Conservation (phyloP, 805 yeast species). For the Lipomyces chichibuensis region DNA sequence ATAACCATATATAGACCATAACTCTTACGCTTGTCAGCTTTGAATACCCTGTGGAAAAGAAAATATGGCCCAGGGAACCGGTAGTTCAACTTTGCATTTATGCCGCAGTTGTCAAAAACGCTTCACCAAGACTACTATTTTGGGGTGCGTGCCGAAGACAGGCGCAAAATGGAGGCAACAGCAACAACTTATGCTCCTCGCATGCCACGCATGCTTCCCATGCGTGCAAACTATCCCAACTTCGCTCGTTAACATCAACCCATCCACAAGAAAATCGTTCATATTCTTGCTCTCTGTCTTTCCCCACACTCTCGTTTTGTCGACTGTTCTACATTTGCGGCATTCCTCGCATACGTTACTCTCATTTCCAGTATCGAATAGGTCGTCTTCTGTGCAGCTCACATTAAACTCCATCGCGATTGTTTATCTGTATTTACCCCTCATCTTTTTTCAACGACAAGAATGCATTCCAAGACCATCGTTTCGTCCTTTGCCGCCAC, state of each 20-base stretch:
- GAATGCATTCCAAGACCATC: slow-evolving; percentile 25
- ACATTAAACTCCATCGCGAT: background rate
- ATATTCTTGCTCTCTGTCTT: background rate
- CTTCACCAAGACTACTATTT: no score
- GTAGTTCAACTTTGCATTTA: background rate
- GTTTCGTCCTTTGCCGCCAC: slow-evolving; percentile 47
- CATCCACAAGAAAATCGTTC: background rate
- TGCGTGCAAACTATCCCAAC: slow-evolving; percentile 3
- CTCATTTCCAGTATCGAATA: background rate
- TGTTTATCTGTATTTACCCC: background rate
- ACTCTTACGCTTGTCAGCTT: no score
- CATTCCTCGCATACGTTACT: background rate
- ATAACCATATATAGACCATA: no score
- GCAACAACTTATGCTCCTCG: background rate
- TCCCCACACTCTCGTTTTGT: background rate
- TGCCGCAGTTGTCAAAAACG: background rate
- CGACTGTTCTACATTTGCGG: background rate
- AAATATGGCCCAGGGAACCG: no score
- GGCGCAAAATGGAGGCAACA: background rate
- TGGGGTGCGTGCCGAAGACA: background rate
- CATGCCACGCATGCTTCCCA: no score
- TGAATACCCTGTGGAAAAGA: no score
- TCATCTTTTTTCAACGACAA: background rate
- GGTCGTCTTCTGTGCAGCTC: background rate
- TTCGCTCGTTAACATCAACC: background rate